Base-by-base conservation (phyloP, 768 basidiomycete species). In the Russula dissimulans region DNA sequence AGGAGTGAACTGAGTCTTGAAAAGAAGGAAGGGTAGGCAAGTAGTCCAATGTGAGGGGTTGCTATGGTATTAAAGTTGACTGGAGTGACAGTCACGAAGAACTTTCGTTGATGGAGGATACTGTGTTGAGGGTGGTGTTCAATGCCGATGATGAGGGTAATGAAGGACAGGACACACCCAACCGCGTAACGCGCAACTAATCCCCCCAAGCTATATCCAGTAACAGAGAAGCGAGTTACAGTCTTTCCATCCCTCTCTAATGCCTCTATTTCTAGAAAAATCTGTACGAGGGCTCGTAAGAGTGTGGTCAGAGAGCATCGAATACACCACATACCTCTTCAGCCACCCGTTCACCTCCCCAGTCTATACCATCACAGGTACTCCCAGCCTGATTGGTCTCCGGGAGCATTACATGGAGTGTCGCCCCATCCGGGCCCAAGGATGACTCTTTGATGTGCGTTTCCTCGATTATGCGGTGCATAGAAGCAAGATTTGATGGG, bases 1-100 rank as follows among this genome's bases (percentile, higher is more conserved):
- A 95, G 67, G 22, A 70, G 75, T 1, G 77, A 75, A 11, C 77
- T 67, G 0, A 89, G 49, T 1, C 74, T 72, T 1, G 86, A 87
- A 44, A 85, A 68, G 36, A 86, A 71, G 2, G 84, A 82, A 31
- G 79, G 77, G 62, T 86, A 85, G 67, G 76, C 74, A 4, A 83
- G 83, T 7, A 91, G 78, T 14, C 92, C 92, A 43, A 92, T 76
- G 62, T 91, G 86, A 1, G 92, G 92, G 0, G 91, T 90, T 2
- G 91, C 89, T 52, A 94, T 73, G 0, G 91, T 91, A 56, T 82
- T 82, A 71, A 94, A 95, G 70, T 91, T 91, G 56, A 89, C 78
- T 1, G 91, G 89, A 32, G 73, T 71, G 45, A 92, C 78, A 2
- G 75, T 73, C 2, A 84, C 76, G 68, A 95, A 95, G 75, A 93